A percentile compares a stretch with the other conserved stretches of the same genome.
These are phyloP conservation scores for Coix lacrymajobi DNA, from an alignment of 176 grass and related monocot genomes.

Conservation along the genomic window DNA sequence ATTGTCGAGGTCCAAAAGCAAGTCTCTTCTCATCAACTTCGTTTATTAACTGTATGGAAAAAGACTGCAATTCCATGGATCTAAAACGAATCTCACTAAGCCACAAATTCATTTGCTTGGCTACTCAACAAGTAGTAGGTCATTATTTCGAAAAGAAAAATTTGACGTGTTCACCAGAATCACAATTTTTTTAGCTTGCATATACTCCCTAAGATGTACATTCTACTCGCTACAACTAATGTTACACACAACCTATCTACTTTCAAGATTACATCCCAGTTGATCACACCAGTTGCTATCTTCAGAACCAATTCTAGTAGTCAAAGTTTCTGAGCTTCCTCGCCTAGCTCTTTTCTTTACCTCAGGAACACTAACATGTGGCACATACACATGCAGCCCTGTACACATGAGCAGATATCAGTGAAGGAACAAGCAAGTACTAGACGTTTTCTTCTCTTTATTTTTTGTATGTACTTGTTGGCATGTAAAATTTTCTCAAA, in stretches of 20 bases:
- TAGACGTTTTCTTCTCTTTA: too few species aligned
- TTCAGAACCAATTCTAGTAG: not conserved
- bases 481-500: not conserved
- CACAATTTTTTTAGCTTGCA: not conserved
- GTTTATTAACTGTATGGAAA: too few species aligned
- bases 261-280: not conserved
- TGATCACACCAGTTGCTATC: not conserved
- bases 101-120: not conserved
- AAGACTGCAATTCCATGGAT: too few species aligned
- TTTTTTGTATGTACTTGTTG: too few species aligned
- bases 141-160: too few species aligned
- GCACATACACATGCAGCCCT: too few species aligned
- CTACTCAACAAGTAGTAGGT: too few species aligned
- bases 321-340: too few species aligned
- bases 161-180: not conserved
- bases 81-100: too few species aligned
- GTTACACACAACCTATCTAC: not conserved
- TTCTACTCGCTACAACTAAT: not conserved
- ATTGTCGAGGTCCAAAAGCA: too few species aligned
- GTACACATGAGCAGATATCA: not conserved
- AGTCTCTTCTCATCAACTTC: too few species aligned
- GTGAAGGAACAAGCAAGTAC: not conserved
- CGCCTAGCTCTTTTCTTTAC: conserved; percentile 65
- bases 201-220: not conserved
- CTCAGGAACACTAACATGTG: conserved; percentile 62